Conservation (phyloP, 768 basidiomycete genomes). For the Collybia mongolica region DNA sequence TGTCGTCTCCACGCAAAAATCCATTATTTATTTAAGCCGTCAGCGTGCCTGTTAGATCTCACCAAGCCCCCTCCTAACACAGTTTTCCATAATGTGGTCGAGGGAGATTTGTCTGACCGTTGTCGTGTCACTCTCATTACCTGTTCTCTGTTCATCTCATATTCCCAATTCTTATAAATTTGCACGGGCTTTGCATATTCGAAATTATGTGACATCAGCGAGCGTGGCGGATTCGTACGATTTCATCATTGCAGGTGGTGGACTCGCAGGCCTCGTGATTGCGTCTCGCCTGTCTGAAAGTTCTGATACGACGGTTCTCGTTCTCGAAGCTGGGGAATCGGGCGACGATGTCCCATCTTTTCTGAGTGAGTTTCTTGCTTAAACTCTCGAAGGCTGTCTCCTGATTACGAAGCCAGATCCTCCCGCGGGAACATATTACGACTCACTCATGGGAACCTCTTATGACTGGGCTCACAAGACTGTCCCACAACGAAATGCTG, state of each 20-base stretch:
- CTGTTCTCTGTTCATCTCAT: neutral
- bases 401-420: slow-evolving; percentile 30
- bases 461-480: slow-evolving; percentile 61
- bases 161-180: neutral
- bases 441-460: slow-evolving; percentile 41
- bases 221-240: slow-evolving; percentile 27
- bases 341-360: slow-evolving; percentile 33
- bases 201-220: slow-evolving; percentile 13
- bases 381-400: too few species aligned
- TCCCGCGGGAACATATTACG: slow-evolving; percentile 52
- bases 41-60: too few species aligned
- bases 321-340: slow-evolving; percentile 43
- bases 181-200: slow-evolving; percentile 1
- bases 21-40: too few species aligned
- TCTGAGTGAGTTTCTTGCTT: slow-evolving; percentile 27
- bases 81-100: slow-evolving; percentile 9
- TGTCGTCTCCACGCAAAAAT: too few species aligned
- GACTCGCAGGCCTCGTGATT: slow-evolving; percentile 34
- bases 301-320: slow-evolving; percentile 30
- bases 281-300: slow-evolving; percentile 36
- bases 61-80: neutral
- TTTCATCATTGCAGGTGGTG: slow-evolving; percentile 33
- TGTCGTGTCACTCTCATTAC: slow-evolving; percentile 6
- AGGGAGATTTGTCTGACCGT: slow-evolving; percentile 1
- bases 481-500: slow-evolving; percentile 41